phyloP scores from a whole-genome alignment of 495 filamentous ascomycete species.

The Melanomma pulvis-pyrius region DNA sequence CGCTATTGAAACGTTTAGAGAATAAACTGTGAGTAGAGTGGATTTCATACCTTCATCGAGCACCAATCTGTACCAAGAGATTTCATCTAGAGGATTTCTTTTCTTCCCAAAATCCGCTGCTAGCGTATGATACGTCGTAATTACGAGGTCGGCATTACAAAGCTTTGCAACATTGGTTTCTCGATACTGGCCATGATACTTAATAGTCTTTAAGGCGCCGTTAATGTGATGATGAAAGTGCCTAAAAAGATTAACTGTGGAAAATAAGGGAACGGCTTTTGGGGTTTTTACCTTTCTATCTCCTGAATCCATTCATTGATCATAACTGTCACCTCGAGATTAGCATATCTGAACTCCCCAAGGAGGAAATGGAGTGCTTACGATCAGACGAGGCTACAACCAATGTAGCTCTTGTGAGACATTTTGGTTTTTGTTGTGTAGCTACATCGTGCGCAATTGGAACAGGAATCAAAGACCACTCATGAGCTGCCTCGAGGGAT shows the following conservation, averaged over 20 bases:
- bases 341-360: not conserved
- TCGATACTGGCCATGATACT: constrained; percentile 28
- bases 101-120: constrained; percentile 8
- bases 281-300: constrained; percentile 7
- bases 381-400: constrained; percentile 22
- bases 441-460: not conserved
- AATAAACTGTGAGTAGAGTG: not conserved
- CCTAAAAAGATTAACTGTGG: not conserved
- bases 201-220: constrained; percentile 14
- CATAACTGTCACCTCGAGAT: constrained; percentile 7
- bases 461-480: constrained; percentile 5
- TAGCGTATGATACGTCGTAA: constrained; percentile 28
- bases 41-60: constrained; percentile 24
- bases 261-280: not conserved
- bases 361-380: not conserved
- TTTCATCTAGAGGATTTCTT: not conserved
- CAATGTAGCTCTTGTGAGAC: constrained; percentile 10
- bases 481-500: constrained; percentile 19
- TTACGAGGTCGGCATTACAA: constrained; percentile 14
- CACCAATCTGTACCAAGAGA: constrained; percentile 23
- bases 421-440: not conserved
- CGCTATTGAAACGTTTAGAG: constrained; percentile 3
- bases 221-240: constrained; percentile 8
- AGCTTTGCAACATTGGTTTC: constrained; percentile 10
- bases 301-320: constrained; percentile 29